Conservation (phyloP, 2,329 filamentous ascomycete genomes). For the Neurospora sp. region DNA sequence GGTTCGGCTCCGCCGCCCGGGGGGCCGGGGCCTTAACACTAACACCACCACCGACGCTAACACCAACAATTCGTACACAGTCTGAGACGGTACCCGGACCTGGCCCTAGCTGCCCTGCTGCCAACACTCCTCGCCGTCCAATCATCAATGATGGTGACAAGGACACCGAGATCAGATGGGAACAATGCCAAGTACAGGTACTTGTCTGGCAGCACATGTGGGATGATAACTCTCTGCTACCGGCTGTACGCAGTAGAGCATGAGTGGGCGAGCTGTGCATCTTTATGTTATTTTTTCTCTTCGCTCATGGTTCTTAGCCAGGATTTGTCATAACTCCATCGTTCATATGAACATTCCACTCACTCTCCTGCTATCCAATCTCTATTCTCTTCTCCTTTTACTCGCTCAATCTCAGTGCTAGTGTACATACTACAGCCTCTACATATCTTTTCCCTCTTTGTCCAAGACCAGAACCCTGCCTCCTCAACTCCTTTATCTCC, state of each 20-base stretch:
- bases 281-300: neutral
- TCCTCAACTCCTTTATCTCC: neutral
- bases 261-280: neutral
- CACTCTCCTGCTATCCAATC: neutral
- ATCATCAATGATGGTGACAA: neutral
- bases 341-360: neutral
- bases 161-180: neutral
- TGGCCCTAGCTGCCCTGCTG: neutral
- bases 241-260: neutral
- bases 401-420: neutral
- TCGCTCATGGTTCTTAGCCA: neutral
- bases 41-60: neutral
- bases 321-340: neutral
- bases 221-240: neutral
- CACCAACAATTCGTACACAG: neutral
- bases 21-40: neutral
- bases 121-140: neutral
- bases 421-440: neutral
- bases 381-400: neutral
- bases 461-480: neutral
- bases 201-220: neutral
- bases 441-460: neutral
- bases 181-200: neutral
- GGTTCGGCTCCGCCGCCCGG: neutral
- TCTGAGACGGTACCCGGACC: neutral